These are phyloP conservation scores for Coemansia sp. DNA, from an alignment of 192 early-diverging fungal species.

Conservation along the genomic window DNA sequence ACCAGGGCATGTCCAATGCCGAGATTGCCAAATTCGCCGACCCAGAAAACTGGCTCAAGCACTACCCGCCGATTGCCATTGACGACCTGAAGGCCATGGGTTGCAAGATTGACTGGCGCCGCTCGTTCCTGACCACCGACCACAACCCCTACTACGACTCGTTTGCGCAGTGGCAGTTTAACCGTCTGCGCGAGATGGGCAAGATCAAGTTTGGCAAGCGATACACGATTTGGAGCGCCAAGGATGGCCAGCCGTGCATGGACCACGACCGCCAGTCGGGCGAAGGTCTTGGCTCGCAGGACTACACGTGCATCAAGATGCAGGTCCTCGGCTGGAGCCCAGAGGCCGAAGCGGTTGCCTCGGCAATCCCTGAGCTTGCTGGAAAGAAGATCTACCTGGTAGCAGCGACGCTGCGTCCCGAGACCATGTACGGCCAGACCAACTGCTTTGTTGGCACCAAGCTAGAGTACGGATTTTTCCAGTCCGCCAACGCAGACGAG, in stretches of 20 bases:
- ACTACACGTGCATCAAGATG: conserved; percentile 96
- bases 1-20: conserved; percentile 75
- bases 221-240: conserved; percentile 93
- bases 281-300: conserved; percentile 90
- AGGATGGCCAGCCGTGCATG: conserved; percentile 98
- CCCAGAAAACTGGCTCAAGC: conserved; percentile 84
- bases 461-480: conserved; percentile 86
- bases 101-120: conserved; percentile 89
- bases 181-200: conserved; percentile 66
- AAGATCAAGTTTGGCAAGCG: conserved; percentile 96
- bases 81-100: conserved; percentile 72
- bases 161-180: conserved; percentile 98
- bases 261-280: conserved; percentile 95
- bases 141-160: conserved; percentile 97
- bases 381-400: conserved; percentile 84
- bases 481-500: conserved; percentile 65
- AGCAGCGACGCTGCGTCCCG: conserved; percentile 93
- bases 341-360: conserved; percentile 43
- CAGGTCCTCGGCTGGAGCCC: conserved; percentile 67
- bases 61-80: conserved; percentile 89
- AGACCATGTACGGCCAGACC: conserved; percentile 99
- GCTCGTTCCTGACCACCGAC: conserved; percentile 97
- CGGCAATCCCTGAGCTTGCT: conserved; percentile 54
- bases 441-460: conserved; percentile 96
- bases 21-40: conserved; percentile 94